These are phyloP conservation scores for Trichoderma atrobrunneum DNA, from an alignment of 2,329 filamentous ascomycete genomes.

Conservation along the genomic window DNA sequence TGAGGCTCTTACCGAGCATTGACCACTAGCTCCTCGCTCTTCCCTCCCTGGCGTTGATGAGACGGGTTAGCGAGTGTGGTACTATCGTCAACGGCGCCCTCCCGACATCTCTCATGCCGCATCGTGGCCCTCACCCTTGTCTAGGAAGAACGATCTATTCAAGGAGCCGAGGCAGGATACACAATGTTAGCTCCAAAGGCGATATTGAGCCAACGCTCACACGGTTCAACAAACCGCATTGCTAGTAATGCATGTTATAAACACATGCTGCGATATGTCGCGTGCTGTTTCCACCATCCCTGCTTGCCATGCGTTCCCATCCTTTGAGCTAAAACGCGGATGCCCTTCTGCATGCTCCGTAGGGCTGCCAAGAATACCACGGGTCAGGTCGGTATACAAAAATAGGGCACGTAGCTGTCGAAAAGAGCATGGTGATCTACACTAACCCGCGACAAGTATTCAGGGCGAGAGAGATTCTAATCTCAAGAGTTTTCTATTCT, in stretches of 20 bases:
- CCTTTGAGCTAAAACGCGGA: background rate
- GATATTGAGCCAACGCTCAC: background rate
- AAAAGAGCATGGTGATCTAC: constrained; percentile 2
- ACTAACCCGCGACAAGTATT: constrained; percentile 12
- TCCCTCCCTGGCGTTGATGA: background rate
- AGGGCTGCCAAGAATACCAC: constrained; percentile 10
- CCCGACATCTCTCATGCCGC: background rate
- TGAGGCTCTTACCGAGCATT: background rate
- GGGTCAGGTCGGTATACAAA: background rate
- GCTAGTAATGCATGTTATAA: background rate
- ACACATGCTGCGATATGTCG: background rate
- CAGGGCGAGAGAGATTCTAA: constrained; percentile 1
- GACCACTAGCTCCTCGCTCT: background rate
- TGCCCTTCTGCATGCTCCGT: background rate
- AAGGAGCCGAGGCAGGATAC: background rate
- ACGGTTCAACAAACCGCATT: background rate
- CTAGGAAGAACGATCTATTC: background rate
- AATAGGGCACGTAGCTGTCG: background rate
- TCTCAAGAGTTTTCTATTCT: background rate
- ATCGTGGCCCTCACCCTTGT: background rate
- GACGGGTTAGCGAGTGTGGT: background rate
- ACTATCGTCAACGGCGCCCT: constrained; percentile 2
- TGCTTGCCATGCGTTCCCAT: constrained; percentile 4
- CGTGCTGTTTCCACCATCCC: background rate
- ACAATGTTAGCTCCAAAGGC: background rate